A percentile compares a stretch with the other conserved stretches of the same genome.
These are phyloP conservation scores for Rhizopogon roseolus DNA, from an alignment of 768 basidiomycete genomes.

Conservation along the genomic window DNA sequence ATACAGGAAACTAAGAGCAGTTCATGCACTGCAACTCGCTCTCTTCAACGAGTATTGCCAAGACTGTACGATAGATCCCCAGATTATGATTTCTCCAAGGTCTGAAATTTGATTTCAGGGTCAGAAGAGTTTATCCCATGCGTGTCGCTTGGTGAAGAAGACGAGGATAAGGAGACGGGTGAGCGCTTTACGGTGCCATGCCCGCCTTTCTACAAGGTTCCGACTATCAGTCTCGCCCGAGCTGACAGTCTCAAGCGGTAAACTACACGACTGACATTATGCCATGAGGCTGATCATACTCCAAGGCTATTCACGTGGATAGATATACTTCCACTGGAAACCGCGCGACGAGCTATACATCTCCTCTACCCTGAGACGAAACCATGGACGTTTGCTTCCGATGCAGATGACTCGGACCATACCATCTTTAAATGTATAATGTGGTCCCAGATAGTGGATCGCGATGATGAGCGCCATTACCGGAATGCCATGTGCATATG, in stretches of 20 bases:
- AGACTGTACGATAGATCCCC: not conserved
- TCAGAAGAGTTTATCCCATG: slow-evolving; percentile 32
- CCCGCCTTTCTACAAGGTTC: slow-evolving; percentile 32
- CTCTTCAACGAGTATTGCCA: slow-evolving; percentile 19
- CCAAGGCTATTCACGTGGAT: slow-evolving; percentile 46
- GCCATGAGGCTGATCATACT: slow-evolving; percentile 1
- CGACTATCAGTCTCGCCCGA: slow-evolving; percentile 27
- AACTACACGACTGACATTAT: slow-evolving; percentile 3
- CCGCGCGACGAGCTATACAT: slow-evolving; percentile 37
- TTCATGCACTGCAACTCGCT: slow-evolving; percentile 29
- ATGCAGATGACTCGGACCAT: slow-evolving; percentile 14
- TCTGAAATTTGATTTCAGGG: slow-evolving; percentile 28
- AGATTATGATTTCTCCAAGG: not conserved
- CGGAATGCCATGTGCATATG: slow-evolving; percentile 15
- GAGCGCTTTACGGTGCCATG: slow-evolving; percentile 42
- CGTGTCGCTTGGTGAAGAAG: slow-evolving; percentile 28
- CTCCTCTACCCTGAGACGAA: slow-evolving; percentile 23
- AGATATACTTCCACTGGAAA: slow-evolving; percentile 46
- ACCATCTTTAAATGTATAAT: slow-evolving; percentile 18
- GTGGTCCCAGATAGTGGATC: slow-evolving; percentile 18
- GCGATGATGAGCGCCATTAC: not conserved
- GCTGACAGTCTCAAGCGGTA: slow-evolving; percentile 42
- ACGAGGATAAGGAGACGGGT: slow-evolving; percentile 34
- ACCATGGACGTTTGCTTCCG: slow-evolving; percentile 25
- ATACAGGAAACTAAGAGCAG: slow-evolving; percentile 49